Evolutionary conservation across 768 basidiomycete genomes (phyloP).

Genomic region (Suillus alpinus): DNA sequence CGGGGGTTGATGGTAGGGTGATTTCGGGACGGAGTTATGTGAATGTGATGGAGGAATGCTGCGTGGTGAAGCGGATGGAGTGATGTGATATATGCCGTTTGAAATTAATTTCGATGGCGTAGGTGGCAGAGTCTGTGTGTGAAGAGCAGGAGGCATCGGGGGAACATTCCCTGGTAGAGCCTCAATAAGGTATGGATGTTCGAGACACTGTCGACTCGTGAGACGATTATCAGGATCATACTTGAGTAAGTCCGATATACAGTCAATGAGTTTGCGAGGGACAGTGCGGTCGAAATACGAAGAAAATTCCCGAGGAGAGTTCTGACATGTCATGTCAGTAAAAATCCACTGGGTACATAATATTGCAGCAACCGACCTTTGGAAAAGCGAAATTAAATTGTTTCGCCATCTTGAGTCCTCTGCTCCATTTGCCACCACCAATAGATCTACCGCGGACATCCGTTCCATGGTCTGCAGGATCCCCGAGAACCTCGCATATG

Average conservation of each 20-base stretch:
- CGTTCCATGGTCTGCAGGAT: slow-evolving; percentile 81
- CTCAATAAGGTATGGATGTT: slow-evolving; percentile 87
- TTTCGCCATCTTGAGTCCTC: slow-evolving; percentile 85
- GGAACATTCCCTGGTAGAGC: slow-evolving; percentile 66
- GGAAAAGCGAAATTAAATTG: slow-evolving; percentile 85
- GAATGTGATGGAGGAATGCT: slow-evolving; percentile 50
- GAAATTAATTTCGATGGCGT: slow-evolving; percentile 35
- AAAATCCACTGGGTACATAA: not conserved
- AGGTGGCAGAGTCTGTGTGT: slow-evolving; percentile 37
- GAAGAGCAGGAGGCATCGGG: slow-evolving; percentile 55
- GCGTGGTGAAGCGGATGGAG: slow-evolving; percentile 41
- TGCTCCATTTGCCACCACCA: slow-evolving; percentile 88
- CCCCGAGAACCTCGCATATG: slow-evolving; percentile 92
- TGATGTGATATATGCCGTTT: slow-evolving; percentile 36
- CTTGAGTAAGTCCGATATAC: slow-evolving; percentile 86
- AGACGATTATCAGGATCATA: slow-evolving; percentile 89
- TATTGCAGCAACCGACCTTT: slow-evolving; percentile 54
- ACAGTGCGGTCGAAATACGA: slow-evolving; percentile 76
- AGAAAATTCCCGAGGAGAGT: slow-evolving; percentile 62
- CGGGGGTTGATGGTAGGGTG: slow-evolving; percentile 37
- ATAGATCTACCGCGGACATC: slow-evolving; percentile 65
- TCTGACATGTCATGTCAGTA: slow-evolving; percentile 37
- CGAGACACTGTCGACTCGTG: slow-evolving; percentile 82
- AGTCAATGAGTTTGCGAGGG: slow-evolving; percentile 81
- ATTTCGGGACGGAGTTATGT: slow-evolving; percentile 38